Evolutionary conservation across 768 basidiomycete species (phyloP).

Genomic region (Phallus indusiatus): DNA sequence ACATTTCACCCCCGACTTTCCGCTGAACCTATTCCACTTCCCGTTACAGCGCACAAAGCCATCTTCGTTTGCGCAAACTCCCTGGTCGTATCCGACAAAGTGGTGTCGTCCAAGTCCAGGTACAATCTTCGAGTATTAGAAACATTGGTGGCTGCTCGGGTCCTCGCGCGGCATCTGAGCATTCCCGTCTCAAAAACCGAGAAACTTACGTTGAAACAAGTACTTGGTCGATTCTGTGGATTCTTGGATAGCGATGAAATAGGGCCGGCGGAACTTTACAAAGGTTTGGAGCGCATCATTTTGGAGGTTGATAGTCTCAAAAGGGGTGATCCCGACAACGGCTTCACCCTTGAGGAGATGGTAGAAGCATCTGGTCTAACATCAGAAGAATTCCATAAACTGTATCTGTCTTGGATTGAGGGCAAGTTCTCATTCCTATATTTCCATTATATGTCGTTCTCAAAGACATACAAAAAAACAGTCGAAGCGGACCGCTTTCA

Average conservation of each 20-base stretch:
- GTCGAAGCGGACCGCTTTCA: conserved; percentile 78
- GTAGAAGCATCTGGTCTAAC: conserved; percentile 50
- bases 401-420: conserved; percentile 74
- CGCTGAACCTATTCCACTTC: conserved; percentile 59
- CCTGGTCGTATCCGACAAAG: conserved; percentile 74
- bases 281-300: conserved; percentile 37
- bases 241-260: conserved; percentile 33
- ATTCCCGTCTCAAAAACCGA: conserved; percentile 32
- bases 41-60: conserved; percentile 29
- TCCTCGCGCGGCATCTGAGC: conserved; percentile 54
- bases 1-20: conserved; percentile 69
- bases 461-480: conserved; percentile 21
- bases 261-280: conserved; percentile 34
- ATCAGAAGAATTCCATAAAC: conserved; percentile 44
- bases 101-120: conserved; percentile 58
- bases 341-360: conserved; percentile 71
- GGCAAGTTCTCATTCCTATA: conserved; percentile 33
- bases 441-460: neutral
- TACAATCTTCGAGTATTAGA: conserved; percentile 95
- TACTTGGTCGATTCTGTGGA: conserved; percentile 47
- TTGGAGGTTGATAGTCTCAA: conserved; percentile 44
- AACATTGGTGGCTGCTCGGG: conserved; percentile 67
- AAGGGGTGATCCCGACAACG: conserved; percentile 39
- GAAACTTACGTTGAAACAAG: conserved; percentile 57
- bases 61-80: conserved; percentile 79